Base-by-base conservation (phyloP, 305 asterid species). In the Petunia hybrid region DNA sequence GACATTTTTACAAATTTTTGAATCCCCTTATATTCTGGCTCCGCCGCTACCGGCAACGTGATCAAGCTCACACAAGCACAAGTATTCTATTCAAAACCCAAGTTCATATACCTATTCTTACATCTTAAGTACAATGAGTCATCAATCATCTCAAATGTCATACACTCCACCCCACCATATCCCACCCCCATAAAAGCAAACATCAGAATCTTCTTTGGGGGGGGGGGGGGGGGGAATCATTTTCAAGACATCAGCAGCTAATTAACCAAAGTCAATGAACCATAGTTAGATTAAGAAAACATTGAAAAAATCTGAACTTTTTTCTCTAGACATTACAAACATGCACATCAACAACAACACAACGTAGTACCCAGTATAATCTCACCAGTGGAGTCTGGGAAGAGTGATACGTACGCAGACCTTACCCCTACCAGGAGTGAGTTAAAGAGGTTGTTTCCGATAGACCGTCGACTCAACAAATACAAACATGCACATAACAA, bases 231-330 rank as follows among this genome's bases (percentile, higher is more conserved):
- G 4, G 5, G 45, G 9, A 4, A 31, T 10, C 59, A 69, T 43
- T 45, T 41, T 45, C 59, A 22, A 45, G 57, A 4, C 8, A 31
- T 45, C 42, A 46, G 40, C 76, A 43, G n/a, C 14, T 43, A 43
- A 69, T 22, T 31, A 31, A 46, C 77, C 77, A 71, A 71, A 46
- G 61, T 46, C 41, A 71, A 71, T 10, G 77, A 69, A 22, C 59
- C 8, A 57, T 6, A 4, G 6, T 6, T 57, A 8, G 36, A 35
- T n/a, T 57, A 57, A 57, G 12, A 48, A 8, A 56, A 64, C 38
- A 64, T 38, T 2, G 12, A 48, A 8, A 56, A 64, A 64, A 64
- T 38, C 5, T 36, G 1, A 64, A 64, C 31, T 12, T 38, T 12
- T 5, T 64, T 5, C 46, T 14, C 5, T 56, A 13, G 10, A 13